Conservation (phyloP, 2,329 filamentous ascomycete genomes). For the Xylariaceae sp. region DNA sequence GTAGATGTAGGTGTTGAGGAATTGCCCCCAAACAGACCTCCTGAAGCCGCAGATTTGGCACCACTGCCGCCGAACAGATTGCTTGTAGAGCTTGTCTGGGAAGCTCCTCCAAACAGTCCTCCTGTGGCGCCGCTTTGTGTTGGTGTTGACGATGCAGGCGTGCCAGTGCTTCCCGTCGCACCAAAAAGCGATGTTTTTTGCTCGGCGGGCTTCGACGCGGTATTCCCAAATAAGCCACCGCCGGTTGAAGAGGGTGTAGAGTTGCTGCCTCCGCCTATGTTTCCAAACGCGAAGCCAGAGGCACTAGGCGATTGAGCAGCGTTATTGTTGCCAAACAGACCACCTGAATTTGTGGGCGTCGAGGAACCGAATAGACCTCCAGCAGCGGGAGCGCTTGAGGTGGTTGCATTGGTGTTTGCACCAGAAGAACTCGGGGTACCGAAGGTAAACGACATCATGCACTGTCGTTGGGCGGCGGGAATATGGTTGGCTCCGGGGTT, state of each 20-base stretch:
- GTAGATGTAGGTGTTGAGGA: constrained; percentile 21
- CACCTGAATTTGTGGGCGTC: constrained; percentile 10
- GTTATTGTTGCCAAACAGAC: constrained; percentile 22
- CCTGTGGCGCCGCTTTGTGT: constrained; percentile 17
- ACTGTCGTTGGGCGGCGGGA: constrained; percentile 8
- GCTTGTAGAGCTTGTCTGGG: constrained; percentile 14
- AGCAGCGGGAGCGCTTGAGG: constrained; percentile 31
- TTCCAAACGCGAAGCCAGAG: constrained; percentile 39
- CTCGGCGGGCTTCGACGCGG: constrained; percentile 26
- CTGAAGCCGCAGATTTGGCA: constrained; percentile 23
- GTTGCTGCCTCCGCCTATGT: constrained; percentile 15
- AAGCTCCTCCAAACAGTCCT: constrained; percentile 21
- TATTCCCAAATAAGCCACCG: constrained; percentile 31
- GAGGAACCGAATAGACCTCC: constrained; percentile 29
- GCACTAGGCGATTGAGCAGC: constrained; percentile 16
- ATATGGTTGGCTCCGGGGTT: constrained; percentile 4
- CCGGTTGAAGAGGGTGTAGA: constrained; percentile 16
- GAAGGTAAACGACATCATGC: constrained; percentile 31
- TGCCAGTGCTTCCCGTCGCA: constrained; percentile 11
- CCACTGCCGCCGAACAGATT: constrained; percentile 27
- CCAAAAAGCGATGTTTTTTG: constrained; percentile 27
- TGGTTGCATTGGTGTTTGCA: constrained; percentile 32
- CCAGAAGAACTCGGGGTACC: constrained; percentile 24
- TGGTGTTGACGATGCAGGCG: constrained; percentile 20
- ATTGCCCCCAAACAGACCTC: constrained; percentile 29